These are phyloP conservation scores for Ophiostoma sp. DNA, from an alignment of 2,329 filamentous ascomycete genomes.

Conservation along the genomic window DNA sequence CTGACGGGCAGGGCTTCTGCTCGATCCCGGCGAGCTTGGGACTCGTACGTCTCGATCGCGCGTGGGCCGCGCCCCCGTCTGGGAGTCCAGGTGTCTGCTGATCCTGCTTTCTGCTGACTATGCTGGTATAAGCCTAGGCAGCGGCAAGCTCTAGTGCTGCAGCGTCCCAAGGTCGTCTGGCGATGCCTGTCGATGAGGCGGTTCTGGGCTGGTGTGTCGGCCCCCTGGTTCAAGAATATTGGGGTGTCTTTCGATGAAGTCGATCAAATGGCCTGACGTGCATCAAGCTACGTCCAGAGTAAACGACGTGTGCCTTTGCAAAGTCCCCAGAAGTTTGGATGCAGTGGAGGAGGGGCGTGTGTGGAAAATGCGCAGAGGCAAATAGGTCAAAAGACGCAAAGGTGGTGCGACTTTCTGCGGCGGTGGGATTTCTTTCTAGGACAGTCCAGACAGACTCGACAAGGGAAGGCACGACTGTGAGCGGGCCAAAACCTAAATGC, in stretches of 20 bases:
- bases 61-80: conserved; percentile 14
- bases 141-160: not conserved
- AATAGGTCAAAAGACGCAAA: not conserved
- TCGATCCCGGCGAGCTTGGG: not conserved
- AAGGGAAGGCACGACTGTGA: not conserved
- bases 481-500: not conserved
- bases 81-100: not conserved
- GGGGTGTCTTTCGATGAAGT: not conserved
- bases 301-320: not conserved
- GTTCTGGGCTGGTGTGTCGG: conserved; percentile 1
- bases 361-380: conserved; percentile 10
- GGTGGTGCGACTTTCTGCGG: conserved; percentile 23
- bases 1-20: not conserved
- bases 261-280: conserved; percentile 23
- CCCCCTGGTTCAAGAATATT: not conserved
- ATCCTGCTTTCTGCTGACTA: conserved; percentile 1
- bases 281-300: not conserved
- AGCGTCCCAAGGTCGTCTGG: not conserved
- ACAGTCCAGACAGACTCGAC: not conserved
- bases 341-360: conserved; percentile 18
- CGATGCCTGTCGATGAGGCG: not conserved
- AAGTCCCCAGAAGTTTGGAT: not conserved
- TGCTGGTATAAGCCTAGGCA: not conserved
- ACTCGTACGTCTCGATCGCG: conserved; percentile 16
- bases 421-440: not conserved